Percentiles rank a stretch among this genome's conserved stretches.
These are phyloP conservation scores for Aspergillus fischeri DNA, from an alignment of 2,329 filamentous ascomycete genomes.

Conservation along the genomic window DNA sequence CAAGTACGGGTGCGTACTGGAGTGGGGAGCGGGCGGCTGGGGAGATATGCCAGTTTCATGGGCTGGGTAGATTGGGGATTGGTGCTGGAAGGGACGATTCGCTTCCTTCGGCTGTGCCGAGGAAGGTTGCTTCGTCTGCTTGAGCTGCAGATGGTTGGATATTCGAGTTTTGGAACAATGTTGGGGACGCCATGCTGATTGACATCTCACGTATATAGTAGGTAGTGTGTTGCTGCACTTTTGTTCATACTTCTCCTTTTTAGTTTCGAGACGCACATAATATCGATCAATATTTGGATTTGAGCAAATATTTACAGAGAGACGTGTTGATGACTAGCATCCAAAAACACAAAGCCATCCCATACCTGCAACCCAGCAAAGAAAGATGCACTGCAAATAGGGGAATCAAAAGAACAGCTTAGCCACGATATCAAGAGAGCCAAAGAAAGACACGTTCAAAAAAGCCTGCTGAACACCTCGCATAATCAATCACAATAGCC, in stretches of 20 bases:
- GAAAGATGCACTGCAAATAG: not conserved
- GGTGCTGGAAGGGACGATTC: conserved; percentile 27
- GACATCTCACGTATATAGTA: not conserved
- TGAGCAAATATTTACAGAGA: not conserved
- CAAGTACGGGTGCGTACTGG: conserved; percentile 88
- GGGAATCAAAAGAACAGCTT: not conserved
- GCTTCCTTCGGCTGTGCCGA: conserved; percentile 24
- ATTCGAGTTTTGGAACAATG: not conserved
- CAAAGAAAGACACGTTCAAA: not conserved
- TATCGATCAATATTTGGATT: not conserved
- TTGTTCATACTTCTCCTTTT: not conserved
- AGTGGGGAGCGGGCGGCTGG: conserved; percentile 74
- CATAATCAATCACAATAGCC: not conserved
- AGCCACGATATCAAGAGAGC: not conserved
- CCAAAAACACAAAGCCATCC: not conserved
- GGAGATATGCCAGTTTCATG: conserved; percentile 40
- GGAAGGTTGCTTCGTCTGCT: not conserved
- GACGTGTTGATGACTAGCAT: not conserved
- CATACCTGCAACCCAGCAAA: not conserved
- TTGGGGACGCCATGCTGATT: not conserved
- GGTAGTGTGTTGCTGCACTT: not conserved
- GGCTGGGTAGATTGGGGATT: conserved; percentile 22
- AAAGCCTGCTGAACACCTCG: not conserved
- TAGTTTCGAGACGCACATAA: not conserved
- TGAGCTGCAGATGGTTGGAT: not conserved